A percentile compares a stretch with the other conserved stretches of the same genome.
phyloP scores from a whole-genome alignment of 345 rosid genomes.

The Eucalyptus caleyi region DNA sequence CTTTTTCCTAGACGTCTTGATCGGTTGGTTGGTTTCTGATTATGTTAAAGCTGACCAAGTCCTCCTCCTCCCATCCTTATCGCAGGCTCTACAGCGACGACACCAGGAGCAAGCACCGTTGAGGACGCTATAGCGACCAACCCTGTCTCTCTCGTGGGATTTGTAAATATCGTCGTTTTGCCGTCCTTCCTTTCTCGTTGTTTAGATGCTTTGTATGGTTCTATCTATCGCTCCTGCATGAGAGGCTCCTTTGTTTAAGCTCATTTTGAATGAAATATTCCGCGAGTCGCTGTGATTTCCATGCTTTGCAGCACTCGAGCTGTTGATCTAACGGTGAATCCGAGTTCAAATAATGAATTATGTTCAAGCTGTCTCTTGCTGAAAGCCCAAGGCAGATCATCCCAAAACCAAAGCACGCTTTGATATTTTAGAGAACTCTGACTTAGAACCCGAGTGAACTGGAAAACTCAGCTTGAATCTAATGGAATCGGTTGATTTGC shows the following conservation, averaged over 20 bases:
- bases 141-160: not conserved
- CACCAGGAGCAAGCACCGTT: constrained; percentile 72
- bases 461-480: not conserved
- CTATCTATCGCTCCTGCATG: not conserved
- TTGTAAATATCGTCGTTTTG: not conserved
- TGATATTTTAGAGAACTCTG: not conserved
- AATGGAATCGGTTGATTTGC: not conserved
- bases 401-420: not conserved
- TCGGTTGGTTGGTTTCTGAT: not conserved
- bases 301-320: not conserved
- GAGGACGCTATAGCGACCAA: not conserved
- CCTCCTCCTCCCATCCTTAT: not conserved
- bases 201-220: not conserved
- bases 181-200: not conserved
- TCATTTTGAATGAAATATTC: not conserved
- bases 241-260: not conserved
- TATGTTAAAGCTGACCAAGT: not conserved
- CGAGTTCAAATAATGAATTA: not conserved
- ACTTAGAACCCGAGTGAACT: not conserved
- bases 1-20: not conserved
- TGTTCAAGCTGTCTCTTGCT: not conserved
- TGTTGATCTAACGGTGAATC: not conserved
- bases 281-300: not conserved
- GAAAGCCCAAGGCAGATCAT: not conserved
- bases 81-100: constrained; percentile 91